phyloP scores from a whole-genome alignment of 1,139 yeast genomes.

The Kluyveromyces sp. region DNA sequence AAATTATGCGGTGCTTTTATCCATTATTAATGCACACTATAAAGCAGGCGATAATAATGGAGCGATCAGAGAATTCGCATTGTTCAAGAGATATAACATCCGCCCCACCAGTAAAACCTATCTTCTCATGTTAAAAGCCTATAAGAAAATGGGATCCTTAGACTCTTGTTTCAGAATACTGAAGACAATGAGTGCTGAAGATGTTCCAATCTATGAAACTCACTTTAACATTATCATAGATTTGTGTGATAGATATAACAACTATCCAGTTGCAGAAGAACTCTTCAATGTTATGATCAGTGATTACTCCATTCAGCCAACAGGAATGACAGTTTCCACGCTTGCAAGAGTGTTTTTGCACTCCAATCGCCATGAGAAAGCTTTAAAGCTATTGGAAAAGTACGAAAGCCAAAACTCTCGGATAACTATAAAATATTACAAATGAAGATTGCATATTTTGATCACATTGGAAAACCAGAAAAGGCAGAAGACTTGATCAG shows the following conservation, averaged over 20 bases:
- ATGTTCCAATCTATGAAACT: conserved; percentile 16
- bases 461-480: conserved; percentile 10
- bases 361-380: conserved; percentile 15
- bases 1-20: conserved; percentile 38
- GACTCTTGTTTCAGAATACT: conserved; percentile 38
- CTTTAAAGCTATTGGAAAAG: conserved; percentile 16
- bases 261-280: conserved; percentile 29
- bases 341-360: conserved; percentile 25
- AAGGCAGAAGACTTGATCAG: conserved; percentile 17
- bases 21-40: conserved; percentile 43
- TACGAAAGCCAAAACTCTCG: conserved; percentile 9
- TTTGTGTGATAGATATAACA: conserved; percentile 30
- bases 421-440: conserved; percentile 16
- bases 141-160: conserved; percentile 35
- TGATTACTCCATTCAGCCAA: conserved; percentile 25
- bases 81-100: conserved; percentile 34
- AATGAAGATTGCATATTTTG: conserved; percentile 18
- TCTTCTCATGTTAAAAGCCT: conserved; percentile 35
- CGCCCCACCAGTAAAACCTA: conserved; percentile 35
- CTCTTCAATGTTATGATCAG: conserved; percentile 27
- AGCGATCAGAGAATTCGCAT: conserved; percentile 38
- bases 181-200: conserved; percentile 27
- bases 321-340: conserved; percentile 20
- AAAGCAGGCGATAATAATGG: conserved; percentile 40
- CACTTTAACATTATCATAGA: conserved; percentile 29